These are phyloP conservation scores for Crotalaria pallida DNA, from an alignment of 306 rosid genomes.

Conservation along the genomic window DNA sequence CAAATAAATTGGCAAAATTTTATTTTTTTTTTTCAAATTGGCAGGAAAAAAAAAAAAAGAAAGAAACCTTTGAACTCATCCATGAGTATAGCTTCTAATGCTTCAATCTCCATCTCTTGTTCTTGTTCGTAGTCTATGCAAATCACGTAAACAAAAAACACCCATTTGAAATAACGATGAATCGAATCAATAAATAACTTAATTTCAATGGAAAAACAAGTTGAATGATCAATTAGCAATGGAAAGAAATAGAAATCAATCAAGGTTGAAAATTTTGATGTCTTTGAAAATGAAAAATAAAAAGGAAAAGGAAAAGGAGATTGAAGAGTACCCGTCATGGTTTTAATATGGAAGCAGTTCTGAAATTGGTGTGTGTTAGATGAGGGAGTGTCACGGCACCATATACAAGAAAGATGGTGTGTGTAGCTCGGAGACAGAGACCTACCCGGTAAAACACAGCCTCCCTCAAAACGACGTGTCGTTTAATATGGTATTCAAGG, in stretches of 20 bases:
- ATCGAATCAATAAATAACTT: background rate
- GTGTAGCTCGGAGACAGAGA: too few species aligned
- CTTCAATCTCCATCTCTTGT: constrained; percentile 98
- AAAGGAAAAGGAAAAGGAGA: background rate
- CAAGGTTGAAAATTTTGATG: background rate
- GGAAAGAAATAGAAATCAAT: background rate
- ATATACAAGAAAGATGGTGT: too few species aligned
- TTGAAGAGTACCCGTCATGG: constrained; percentile 57
- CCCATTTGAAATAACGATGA: background rate
- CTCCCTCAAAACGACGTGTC: too few species aligned
- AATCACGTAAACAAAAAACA: background rate
- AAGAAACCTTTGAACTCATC: constrained; percentile 87
- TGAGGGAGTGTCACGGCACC: too few species aligned
- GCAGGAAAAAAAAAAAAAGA: background rate
- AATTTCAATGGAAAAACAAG: background rate
- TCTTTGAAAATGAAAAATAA: background rate
- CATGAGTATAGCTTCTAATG: constrained; percentile 94
- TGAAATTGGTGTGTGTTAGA: background rate
- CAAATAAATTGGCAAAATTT: background rate
- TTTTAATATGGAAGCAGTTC: constrained; percentile 11
- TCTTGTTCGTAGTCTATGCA: constrained; percentile 64
- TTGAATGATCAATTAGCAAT: background rate
- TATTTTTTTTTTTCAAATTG: too few species aligned
- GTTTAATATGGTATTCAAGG: too few species aligned
- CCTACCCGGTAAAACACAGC: too few species aligned